Base-by-base conservation (phyloP, 2,329 filamentous ascomycete genomes). In the Stagonosporopsis tanaceti region DNA sequence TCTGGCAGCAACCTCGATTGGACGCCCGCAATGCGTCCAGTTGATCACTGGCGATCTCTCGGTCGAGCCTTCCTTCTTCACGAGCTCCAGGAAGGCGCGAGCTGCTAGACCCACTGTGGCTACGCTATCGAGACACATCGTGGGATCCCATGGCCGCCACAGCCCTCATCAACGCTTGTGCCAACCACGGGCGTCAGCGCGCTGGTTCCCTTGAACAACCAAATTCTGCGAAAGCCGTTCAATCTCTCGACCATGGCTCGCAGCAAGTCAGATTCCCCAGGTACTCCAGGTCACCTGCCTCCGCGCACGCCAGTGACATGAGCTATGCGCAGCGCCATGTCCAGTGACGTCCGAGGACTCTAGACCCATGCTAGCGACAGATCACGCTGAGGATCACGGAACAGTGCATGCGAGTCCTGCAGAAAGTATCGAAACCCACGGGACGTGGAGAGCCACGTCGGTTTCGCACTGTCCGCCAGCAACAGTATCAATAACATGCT, bases 371-470 rank as follows among this genome's bases (percentile, higher is more conserved):
- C 59, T 57, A 57, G 54, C 57, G 54, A 67, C 61, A 63, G 56
- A 56, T 60, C 63, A 63, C 45, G 37, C 44, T 30, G 52, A 51
- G 58, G 24, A 50, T 53, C 37, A 50, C 59, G 50, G 50, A 52
- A 50, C 50, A 27, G 39, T 60, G 65, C 64, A 62, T 56, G 51
- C 48, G 46, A 59, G 44, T 40, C 38, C 61, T 64, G 54, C 54
- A 48, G 39, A 35, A 57, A 48, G 54, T 69, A 64, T 67, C 60
- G 62, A 63, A 59, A 56, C 40, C 28, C 58, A 63, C 62, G 60
- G 58, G 57, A 63, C 59, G 53, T 66, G 62, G 66, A 64, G 53
- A 68, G 70, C 66, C 71, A 72, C 69, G 70, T 73, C 67, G 67
- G 66, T 60, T 59, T 57, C 63, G 68, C 63, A 65, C 61, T 59